Evolutionary conservation across 805 yeast species (phyloP), one percentile per base, ranked within the genome.

Genomic region (Metschnikowia similis): DNA sequence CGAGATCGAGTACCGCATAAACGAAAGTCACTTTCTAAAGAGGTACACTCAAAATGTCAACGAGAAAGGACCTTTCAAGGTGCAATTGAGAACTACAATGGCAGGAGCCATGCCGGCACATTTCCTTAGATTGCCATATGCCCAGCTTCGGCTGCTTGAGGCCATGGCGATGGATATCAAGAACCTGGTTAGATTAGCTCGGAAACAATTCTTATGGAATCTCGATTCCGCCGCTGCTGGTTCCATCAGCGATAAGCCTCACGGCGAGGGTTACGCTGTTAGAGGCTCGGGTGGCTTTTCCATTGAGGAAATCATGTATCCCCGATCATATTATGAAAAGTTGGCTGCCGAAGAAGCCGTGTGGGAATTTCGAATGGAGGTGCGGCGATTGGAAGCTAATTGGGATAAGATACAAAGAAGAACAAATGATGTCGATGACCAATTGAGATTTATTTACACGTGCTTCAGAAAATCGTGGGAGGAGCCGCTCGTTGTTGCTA

Each of bases 41-140:
- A 47, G 53, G n/a, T 49, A 65, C 17, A 50, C 49, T 11, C n/a
- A 47, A 1, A 54, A 55, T 1, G 64, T 71, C 8, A 62, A 62
- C 44, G 61, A 61, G 13, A 66, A 65, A 46, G 78, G 78, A 5
- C 77, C 78, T 2, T 62, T 44, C 31, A 57, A 62, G 41, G 74
- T 71, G 6, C 64, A 63, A 39, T 57, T 71, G 9, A 48, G 59
- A 10, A 38, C 50, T n/a, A 67, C 70, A 6, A 55, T 56, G 44
- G 66, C 76, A 0, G 76, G 74, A 0, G 56, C 66, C 3, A 53
- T 63, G 42, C 57, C 60, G 1, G 60, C 69, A 6, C 67, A 69
- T 6, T 70, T 52, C 50, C 36, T 71, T 14, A 51, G 56, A 41
- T 46, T 61, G 26, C 75, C 76, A 2, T 9, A 37, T 8, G 54